Conservation (phyloP, 306 rosid species). For the Quercus mongolica region DNA sequence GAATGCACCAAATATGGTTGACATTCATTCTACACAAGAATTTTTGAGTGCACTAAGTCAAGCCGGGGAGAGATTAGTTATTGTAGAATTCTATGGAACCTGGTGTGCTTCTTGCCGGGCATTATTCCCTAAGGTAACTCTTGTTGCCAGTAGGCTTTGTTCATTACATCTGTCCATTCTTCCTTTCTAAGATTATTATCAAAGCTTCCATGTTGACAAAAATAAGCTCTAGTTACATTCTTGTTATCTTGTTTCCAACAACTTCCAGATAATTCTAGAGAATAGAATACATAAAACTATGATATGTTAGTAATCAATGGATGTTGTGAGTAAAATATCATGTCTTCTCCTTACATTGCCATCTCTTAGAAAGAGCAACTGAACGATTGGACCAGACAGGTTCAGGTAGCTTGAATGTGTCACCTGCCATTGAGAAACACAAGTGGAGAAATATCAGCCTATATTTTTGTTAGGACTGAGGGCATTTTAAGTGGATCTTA, state of each 20-base stretch:
- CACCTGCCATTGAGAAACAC: too few relatives aligned
- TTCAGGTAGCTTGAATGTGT: too few relatives aligned
- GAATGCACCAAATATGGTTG: constrained; percentile 88
- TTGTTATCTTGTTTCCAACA: not conserved
- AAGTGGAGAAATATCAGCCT: too few relatives aligned
- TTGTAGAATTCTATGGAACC: constrained; percentile 96
- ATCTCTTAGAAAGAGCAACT: too few relatives aligned
- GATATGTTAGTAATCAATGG: not conserved
- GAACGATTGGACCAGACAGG: too few relatives aligned
- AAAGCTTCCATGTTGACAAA: not conserved
- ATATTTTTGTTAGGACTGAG: not conserved
- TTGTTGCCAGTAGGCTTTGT: not conserved
- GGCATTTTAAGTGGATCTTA: not conserved
- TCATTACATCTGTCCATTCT: not conserved
- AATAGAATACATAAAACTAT: not conserved
- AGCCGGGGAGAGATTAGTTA: constrained; percentile 91
- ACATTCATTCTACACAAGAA: constrained; percentile 93
- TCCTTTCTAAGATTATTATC: not conserved
- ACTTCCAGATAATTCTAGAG: not conserved
- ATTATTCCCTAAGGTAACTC: constrained; percentile 83
- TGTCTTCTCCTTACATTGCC: too few relatives aligned
- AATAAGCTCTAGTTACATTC: not conserved
- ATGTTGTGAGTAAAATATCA: not conserved
- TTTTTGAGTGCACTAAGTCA: constrained; percentile 73
- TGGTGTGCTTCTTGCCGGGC: constrained; percentile 99